Percentiles rank a stretch among this genome's conserved stretches.
Evolutionary conservation across 75 land plant genomes (phyloP).

Genomic region (Sequoiadendron giganteum): DNA sequence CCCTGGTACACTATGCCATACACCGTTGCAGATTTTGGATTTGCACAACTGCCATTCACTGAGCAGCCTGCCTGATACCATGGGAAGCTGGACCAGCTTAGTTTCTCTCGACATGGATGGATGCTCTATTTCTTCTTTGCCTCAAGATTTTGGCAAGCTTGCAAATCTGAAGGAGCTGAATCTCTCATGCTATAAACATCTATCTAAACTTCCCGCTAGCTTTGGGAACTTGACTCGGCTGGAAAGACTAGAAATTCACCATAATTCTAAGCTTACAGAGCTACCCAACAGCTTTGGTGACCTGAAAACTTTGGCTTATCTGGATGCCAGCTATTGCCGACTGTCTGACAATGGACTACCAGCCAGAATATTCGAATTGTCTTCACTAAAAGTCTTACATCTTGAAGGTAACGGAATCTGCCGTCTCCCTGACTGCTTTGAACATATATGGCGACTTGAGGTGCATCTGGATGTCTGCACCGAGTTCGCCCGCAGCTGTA

Average conservation of each 20-base stretch:
- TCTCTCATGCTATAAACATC: not conserved
- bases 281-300: not conserved
- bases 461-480: not conserved
- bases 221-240: not conserved
- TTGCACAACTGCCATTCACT: no score
- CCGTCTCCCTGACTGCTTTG: not conserved
- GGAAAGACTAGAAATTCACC: not conserved
- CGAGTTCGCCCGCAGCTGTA: no score
- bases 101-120: not conserved
- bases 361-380: not conserved
- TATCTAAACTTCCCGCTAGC: not conserved
- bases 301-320: not conserved
- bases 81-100: not conserved
- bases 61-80: not conserved
- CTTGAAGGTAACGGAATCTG: not conserved
- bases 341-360: not conserved
- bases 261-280: not conserved
- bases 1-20: no score
- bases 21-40: no score
- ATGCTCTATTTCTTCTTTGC: not conserved
- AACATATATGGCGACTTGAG: not conserved
- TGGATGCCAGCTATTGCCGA: not conserved
- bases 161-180: not conserved
- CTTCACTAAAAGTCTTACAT: not conserved
- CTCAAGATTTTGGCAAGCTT: not conserved